Evolutionary conservation across 345 rosid species (phyloP).

Genomic region (Rhodamnia argentea): DNA sequence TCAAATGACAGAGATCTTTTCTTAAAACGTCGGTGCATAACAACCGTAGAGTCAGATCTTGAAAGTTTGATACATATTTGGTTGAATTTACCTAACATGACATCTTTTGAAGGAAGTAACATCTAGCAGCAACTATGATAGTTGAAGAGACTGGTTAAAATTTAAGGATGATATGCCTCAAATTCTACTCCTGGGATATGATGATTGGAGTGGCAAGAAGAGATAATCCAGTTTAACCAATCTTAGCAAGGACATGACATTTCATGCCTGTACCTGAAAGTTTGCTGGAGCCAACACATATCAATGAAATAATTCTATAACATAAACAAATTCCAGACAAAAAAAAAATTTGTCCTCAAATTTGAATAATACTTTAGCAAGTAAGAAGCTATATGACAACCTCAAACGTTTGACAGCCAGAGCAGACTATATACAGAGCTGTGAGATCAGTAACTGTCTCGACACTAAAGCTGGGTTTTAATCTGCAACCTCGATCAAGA

Average conservation of each 20-base stretch:
- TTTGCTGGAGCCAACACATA: neutral
- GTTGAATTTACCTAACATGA: neutral
- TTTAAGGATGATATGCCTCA: neutral
- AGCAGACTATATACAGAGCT: conserved; percentile 63
- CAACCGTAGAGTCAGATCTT: neutral
- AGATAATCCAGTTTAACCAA: neutral
- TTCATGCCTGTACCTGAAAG: neutral
- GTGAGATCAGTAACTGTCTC: conserved; percentile 47
- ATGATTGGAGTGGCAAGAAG: neutral
- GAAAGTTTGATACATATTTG: neutral
- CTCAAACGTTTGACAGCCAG: conserved; percentile 57
- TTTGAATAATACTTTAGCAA: neutral
- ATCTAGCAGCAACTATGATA: neutral
- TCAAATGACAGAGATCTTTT: neutral
- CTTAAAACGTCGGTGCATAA: neutral
- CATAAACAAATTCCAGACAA: neutral
- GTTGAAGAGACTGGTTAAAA: neutral
- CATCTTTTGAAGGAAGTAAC: neutral
- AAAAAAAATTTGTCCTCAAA: neutral
- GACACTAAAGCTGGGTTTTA: conserved; percentile 48
- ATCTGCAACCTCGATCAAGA: conserved; percentile 61
- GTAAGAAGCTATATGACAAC: conserved; percentile 32
- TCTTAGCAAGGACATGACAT: neutral
- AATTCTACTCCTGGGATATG: neutral
- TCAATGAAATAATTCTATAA: neutral